phyloP scores from a whole-genome alignment of 805 yeast species.

The Yueomyces sp. region DNA sequence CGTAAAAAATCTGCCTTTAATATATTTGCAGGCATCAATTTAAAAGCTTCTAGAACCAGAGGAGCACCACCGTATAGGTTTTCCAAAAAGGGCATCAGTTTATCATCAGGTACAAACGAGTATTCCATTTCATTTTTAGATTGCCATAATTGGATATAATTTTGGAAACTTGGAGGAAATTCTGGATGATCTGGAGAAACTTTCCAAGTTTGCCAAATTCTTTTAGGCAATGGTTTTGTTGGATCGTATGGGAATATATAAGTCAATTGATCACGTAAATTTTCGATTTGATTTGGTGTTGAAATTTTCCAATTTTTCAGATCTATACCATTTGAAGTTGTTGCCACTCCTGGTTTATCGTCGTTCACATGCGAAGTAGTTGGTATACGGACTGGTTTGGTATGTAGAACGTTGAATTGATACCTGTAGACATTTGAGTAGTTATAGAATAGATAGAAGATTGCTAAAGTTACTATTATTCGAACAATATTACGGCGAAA shows the following conservation, averaged over 20 bases:
- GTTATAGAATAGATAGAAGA: neutral
- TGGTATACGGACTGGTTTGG: slow-evolving; percentile 6
- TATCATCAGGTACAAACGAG: slow-evolving; percentile 58
- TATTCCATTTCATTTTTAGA: slow-evolving; percentile 34
- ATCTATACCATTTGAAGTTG: slow-evolving; percentile 2
- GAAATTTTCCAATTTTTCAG: slow-evolving; percentile 5
- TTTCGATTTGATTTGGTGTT: slow-evolving; percentile 1
- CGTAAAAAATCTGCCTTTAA: slow-evolving; percentile 90
- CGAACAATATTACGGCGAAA: neutral
- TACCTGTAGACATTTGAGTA: neutral
- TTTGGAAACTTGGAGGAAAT: slow-evolving; percentile 41
- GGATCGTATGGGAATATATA: slow-evolving; percentile 67
- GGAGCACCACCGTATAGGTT: slow-evolving; percentile 62
- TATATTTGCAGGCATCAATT: slow-evolving; percentile 63
- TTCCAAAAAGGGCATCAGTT: slow-evolving; percentile 40
- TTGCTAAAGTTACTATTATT: neutral
- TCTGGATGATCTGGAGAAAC: slow-evolving; percentile 39
- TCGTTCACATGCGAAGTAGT: slow-evolving; percentile 14
- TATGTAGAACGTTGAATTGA: neutral
- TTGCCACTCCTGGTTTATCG: too few species aligned
- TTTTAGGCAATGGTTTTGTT: slow-evolving; percentile 50
- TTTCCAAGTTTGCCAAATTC: slow-evolving; percentile 95
- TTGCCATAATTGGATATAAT: slow-evolving; percentile 48
- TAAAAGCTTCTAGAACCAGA: slow-evolving; percentile 61
- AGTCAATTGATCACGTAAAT: slow-evolving; percentile 37